Evolutionary conservation across 164 flowering plant genomes (phyloP), one percentile per base, ranked within the genome.

Genomic region (Nymphaea thermarum): DNA sequence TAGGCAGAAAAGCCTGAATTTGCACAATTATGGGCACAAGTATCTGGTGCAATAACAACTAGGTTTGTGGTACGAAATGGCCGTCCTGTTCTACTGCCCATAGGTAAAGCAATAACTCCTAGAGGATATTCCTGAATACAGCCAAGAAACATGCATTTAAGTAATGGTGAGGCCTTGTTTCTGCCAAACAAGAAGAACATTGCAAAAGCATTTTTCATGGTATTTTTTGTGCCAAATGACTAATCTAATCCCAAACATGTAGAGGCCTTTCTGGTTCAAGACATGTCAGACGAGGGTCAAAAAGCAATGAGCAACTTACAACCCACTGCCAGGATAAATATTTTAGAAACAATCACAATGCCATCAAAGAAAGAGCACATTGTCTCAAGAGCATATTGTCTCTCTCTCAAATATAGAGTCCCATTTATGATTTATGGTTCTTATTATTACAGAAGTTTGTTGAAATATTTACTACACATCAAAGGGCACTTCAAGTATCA

Each of bases 1-100:
- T 67, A 67, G 71, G 79, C 87, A 73, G 79, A 44, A 83, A 71
- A 78, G 71, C 80, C 87, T 71, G 79, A 44, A 83, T 71, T 77
- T 45, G 36, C 76, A 72, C 3, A 7, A 41, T 71, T 69, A 71
- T 67, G 68, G 69, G 72, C n/a, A 71, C 43, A 72, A 71, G 61
- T 74, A 44, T 77, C 76, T 55, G 97, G 87, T 65, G 83, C 85
- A 82, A 94, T 77, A 36, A 94, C 80, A 59, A 91, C 79, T 80
- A 91, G 78, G 79, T 94, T 94, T 75, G 98, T 94, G n/a, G 96
- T 91, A 25, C 16, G 63, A 72, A 88, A 94, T 70, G 98, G 98
- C 76, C 79, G 85, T 65, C 25, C 70, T 60, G 98, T 94, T 78
- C 87, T 85, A 73, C 98, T 94, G 74, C 74, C 70, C 95, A 94